Base-by-base conservation (phyloP, 2,329 filamentous ascomycete genomes). In the Didymella pomorum region DNA sequence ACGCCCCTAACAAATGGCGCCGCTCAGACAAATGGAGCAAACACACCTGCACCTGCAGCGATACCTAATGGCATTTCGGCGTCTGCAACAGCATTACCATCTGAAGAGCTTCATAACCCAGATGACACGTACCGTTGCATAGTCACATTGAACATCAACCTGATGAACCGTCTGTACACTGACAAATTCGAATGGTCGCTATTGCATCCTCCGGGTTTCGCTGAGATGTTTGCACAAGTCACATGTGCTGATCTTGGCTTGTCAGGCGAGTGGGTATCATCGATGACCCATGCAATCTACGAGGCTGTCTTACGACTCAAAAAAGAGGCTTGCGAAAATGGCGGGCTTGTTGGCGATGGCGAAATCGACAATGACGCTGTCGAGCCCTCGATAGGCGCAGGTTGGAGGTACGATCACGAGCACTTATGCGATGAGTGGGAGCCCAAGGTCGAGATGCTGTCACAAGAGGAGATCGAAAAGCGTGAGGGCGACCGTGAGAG, bases 161-260 rank as follows among this genome's bases (percentile, higher is more conserved):
- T 98, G 21, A 89, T 93, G 52, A 96, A 96, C 55, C 89, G 91
- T 68, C 85, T 98, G 12, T 98, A 97, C 77, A 96, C 92, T 3
- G 95, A 99, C 82, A 97, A 93, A 72, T 98, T 99, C 64, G 94
- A 98, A 76, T 98, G 94, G 94, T 98, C 94, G 5, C 82, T 99
- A 20, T 83, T 97, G 18, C 93, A 98, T 71, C 93, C 93, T 2
- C 90, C 93, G 1, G 94, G 94, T 21, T 93, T 94, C 41, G 92
- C 95, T 0, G 94, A 99, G 76, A 87, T 89, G 12, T 98, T 98
- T 75, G 93, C 95, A 31, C 92, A 92, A 73, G 87, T 92, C 64
- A 98, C 95, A 0, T 98, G 95, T 74, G 91, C 92, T 26, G 95
- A 99, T 74, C 82, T 99, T 9, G 94, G 94, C 7, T 81, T 99